phyloP scores from a whole-genome alignment of 352 stramenopile genomes.

The Phytophthora brassicae region DNA sequence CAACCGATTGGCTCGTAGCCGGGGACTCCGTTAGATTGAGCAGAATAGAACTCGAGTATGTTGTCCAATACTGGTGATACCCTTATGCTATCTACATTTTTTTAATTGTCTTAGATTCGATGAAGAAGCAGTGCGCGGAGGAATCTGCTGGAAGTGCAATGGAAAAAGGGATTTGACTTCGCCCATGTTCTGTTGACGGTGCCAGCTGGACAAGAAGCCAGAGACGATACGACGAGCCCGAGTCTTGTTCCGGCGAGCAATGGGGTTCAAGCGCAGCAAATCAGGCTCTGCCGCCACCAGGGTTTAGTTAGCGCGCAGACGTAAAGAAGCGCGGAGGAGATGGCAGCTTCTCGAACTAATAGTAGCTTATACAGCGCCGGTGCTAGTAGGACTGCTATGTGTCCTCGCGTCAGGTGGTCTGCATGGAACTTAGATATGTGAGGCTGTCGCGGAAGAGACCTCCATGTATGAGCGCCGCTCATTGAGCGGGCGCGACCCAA shows the following conservation, averaged over 20 bases:
- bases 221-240: background rate
- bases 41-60: too few species aligned
- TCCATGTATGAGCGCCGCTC: background rate
- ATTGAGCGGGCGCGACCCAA: constrained; percentile 9
- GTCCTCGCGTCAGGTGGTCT: too few species aligned
- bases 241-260: constrained; percentile 10
- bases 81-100: too few species aligned
- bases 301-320: background rate
- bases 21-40: background rate
- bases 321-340: constrained; percentile 1
- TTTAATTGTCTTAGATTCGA: too few species aligned
- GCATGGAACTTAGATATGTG: too few species aligned
- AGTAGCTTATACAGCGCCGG: too few species aligned
- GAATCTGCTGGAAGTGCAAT: background rate
- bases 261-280: background rate
- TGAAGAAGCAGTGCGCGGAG: too few species aligned
- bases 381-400: too few species aligned
- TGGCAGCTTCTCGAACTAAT: too few species aligned
- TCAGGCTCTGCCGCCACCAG: background rate
- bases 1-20: too few species aligned
- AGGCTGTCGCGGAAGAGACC: background rate
- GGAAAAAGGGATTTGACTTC: background rate
- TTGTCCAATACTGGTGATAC: too few species aligned
- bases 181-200: background rate
- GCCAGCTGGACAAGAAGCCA: background rate